Evolutionary conservation across 2,329 filamentous ascomycete genomes (phyloP), one percentile per base, ranked within the genome.

Genomic region (Botrytis porri): DNA sequence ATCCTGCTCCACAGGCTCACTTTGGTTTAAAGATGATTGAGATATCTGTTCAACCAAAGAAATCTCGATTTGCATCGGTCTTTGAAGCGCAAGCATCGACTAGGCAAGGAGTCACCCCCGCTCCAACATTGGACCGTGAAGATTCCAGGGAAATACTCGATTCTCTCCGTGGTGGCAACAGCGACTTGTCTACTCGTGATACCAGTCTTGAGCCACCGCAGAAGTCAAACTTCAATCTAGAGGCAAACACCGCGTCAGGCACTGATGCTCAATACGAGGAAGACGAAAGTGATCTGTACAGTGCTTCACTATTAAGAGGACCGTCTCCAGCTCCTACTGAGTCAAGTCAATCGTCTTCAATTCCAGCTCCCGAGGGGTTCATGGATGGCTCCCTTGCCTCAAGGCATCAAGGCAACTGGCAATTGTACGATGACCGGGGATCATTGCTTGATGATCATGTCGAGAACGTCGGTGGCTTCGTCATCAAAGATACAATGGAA

Each of bases 161-260:
- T 12, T 65, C 43, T 4, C 6, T 57, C 51, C 1, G 9, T 18
- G 29, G 14, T 18, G n/a, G 12, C 2, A 22, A 25, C 2, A 29
- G 18, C 0, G 6, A 7, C 2, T 2, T 18, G 0, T 37, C 29
- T 2, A 65, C 43, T 18, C 3, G 29, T n/a, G 43, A 65, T 4
- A 65, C 43, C 20, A 65, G 63, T 32, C 3, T 37, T 32, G 41
- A 65, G 12, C n/a, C 29, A 45, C 41, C 29, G 7, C 41, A 29
- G 29, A 29, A 3, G 9, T 12, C 12, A 35, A n/a, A 4, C 20
- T 22, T 8, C n/a, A 29, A 45, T 1, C 5, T 10, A 22, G 29
- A 64, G 18, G 20, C 35, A 62, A 8, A 39, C 37, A 4, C 14
- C 41, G 10, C 18, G 1, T 62, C 22, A 2, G 22, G 3, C 12